Percentiles rank a stretch among this genome's conserved stretches.
These are phyloP conservation scores for Heterobasidion annosum DNA, from an alignment of 1,284 basidiomycete species.

Conservation along the genomic window DNA sequence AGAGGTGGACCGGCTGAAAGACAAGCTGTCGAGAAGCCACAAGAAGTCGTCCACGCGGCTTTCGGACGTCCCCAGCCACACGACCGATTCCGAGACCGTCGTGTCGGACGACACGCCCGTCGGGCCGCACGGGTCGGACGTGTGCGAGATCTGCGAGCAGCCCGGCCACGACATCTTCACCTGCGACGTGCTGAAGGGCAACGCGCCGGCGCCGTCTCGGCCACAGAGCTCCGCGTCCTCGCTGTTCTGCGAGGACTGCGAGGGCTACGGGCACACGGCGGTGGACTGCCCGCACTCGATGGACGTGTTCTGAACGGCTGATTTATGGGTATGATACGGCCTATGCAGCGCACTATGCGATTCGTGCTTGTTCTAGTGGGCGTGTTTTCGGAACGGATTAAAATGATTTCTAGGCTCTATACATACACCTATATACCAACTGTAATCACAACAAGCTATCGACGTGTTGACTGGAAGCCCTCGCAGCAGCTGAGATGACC, in stretches of 20 bases:
- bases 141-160: slow-evolving; percentile 80
- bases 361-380: too few relatives aligned
- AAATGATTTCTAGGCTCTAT: not conserved
- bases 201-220: slow-evolving; percentile 11
- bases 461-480: too few relatives aligned
- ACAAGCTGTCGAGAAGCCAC: slow-evolving; percentile 46
- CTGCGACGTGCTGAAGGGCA: slow-evolving; percentile 54
- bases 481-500: not conserved
- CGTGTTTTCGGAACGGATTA: too few relatives aligned
- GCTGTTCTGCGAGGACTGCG: slow-evolving; percentile 70
- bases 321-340: not conserved
- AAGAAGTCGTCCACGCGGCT: slow-evolving; percentile 51
- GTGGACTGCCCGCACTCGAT: slow-evolving; percentile 70
- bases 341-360: not conserved
- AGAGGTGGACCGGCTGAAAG: slow-evolving; percentile 70
- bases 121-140: slow-evolving; percentile 18
- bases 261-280: slow-evolving; percentile 60
- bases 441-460: too few relatives aligned
- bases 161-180: slow-evolving; percentile 78
- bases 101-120: slow-evolving; percentile 10
- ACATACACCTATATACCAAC: not conserved
- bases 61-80: slow-evolving; percentile 26
- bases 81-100: slow-evolving; percentile 10
- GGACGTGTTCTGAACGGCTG: slow-evolving; percentile 57
- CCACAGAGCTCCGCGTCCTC: slow-evolving; percentile 17